Evolutionary conservation across 1,139 yeast genomes (phyloP).

Genomic region (Pichia sp.): DNA sequence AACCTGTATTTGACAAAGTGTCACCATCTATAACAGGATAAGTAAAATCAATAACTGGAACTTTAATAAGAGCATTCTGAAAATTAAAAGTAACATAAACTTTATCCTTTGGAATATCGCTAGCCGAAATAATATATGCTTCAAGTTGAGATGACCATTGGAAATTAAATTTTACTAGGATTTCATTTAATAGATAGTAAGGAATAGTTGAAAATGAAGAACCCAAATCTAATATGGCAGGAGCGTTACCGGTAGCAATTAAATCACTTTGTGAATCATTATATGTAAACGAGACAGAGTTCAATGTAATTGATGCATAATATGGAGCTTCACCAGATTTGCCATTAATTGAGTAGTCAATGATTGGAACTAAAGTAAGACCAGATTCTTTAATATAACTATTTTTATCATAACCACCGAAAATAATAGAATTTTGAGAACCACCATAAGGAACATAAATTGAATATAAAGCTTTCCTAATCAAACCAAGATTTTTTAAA

Average conservation of each 20-base stretch:
- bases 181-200: conserved; percentile 30
- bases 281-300: conserved; percentile 18
- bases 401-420: conserved; percentile 48
- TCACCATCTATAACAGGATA: conserved; percentile 29
- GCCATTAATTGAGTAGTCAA: conserved; percentile 16
- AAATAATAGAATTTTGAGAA: conserved; percentile 31
- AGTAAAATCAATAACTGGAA: conserved; percentile 47
- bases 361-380: conserved; percentile 35
- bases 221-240: conserved; percentile 57
- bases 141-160: conserved; percentile 29
- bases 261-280: conserved; percentile 2
- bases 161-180: conserved; percentile 39
- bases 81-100: conserved; percentile 38
- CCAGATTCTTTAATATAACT: conserved; percentile 19
- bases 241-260: conserved; percentile 32
- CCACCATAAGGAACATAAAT: conserved; percentile 35
- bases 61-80: conserved; percentile 41
- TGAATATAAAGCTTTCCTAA: conserved; percentile 45
- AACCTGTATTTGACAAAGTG: conserved; percentile 10
- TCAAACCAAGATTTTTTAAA: conserved; percentile 43
- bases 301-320: conserved; percentile 34
- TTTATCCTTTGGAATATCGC: conserved; percentile 25
- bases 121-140: conserved; percentile 32
- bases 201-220: conserved; percentile 52
- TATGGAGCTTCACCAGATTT: conserved; percentile 32